Evolutionary conservation across 73 alveolate genomes (phyloP), one percentile per base, ranked within the genome.

Genomic region (Paramecium sexaurelia): DNA sequence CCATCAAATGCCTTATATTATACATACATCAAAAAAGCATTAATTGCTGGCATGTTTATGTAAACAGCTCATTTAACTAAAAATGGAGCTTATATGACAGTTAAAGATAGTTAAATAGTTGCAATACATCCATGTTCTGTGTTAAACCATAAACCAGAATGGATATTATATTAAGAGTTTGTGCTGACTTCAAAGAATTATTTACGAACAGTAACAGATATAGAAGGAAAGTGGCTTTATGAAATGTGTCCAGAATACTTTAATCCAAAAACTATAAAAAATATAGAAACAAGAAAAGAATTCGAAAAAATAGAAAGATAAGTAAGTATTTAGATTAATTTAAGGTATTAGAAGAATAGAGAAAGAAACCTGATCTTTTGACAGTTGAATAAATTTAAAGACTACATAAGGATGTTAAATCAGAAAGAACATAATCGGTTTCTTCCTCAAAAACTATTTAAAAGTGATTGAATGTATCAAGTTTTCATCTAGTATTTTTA

Each of bases 101-200:
- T 99, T 57, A 98, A 98, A 89, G 99, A 99, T 92, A 96, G 97
- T 73, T 98, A 99, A 90, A 97, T 95, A 40, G 99, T 99, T 56
- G 97, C 98, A 11, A 94, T 99, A 26, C 99, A 99, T 94, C 99
- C 99, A 3, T 87, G 98, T 51, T 92, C 99, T 55, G 97, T 97
- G 40, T 85, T 99, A 61, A 99, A 98, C 55, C 99, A 97, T 75
- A 98, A 97, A 88, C 99, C 99, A 1, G 99, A 98, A 83, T 96
- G 99, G 99, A 99, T 98, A 36, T 61, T 98, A 55, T 99, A 98
- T 95, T 97, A 98, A 82, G 99, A 99, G 92, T 99, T 97, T 92
- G 99, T 99, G 41, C 82, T 99, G 51, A 99, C 99, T 7, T 84
- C 98, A 40, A 98, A 97, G 92, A 98, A 99, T 92, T 99, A 97